phyloP scores from a whole-genome alignment of 495 filamentous ascomycete genomes.

The Annulohypoxylon bovei region DNA sequence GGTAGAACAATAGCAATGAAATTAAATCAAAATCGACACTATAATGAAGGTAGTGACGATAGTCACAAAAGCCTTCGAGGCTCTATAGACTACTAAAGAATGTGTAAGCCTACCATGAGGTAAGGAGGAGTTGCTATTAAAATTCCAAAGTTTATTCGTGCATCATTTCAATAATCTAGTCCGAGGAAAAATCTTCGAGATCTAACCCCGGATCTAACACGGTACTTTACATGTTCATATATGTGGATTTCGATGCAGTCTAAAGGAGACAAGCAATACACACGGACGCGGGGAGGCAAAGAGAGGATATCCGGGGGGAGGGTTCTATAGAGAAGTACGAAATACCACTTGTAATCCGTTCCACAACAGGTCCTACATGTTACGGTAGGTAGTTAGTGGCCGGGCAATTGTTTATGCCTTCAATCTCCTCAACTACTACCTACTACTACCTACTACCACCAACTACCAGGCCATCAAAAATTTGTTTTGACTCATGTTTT shows the following conservation, averaged over 20 bases:
- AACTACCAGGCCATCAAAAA: background rate
- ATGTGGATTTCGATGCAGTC: conserved; percentile 14
- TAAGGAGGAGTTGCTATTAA: background rate
- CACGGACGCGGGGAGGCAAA: background rate
- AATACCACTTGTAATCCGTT: conserved; percentile 13
- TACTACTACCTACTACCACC: too few relatives aligned
- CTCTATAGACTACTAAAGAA: background rate
- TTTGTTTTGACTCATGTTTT: conserved; percentile 19
- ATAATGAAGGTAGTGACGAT: background rate
- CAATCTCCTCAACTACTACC: background rate
- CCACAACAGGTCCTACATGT: conserved; percentile 3
- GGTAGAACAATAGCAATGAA: background rate
- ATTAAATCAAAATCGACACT: background rate
- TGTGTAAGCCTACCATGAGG: conserved; percentile 1
- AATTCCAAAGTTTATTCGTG: background rate
- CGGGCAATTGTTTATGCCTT: background rate
- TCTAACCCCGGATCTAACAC: conserved; percentile 22
- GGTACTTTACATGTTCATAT: background rate
- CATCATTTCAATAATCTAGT: conserved; percentile 18
- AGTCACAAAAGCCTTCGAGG: background rate
- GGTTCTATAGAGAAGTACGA: conserved; percentile 14
- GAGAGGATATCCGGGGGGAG: background rate
- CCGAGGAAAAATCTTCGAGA: conserved; percentile 1
- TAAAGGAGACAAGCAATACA: conserved; percentile 15
- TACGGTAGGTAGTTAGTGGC: background rate